phyloP scores from a whole-genome alignment of 805 yeast genomes.

The Starmerella sirachaensis region DNA sequence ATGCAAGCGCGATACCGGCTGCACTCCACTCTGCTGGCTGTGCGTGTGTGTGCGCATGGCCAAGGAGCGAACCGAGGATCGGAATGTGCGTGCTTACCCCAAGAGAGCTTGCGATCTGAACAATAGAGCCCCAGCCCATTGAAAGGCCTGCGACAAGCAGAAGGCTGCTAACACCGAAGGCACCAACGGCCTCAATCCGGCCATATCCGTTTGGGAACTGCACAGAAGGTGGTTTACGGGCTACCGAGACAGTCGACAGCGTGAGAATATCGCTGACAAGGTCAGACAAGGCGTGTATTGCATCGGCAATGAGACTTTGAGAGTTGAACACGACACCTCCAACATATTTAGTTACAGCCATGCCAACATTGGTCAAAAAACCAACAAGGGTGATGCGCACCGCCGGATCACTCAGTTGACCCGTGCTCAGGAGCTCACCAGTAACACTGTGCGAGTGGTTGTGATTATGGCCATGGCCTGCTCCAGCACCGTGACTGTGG shows the following conservation, averaged over 20 bases:
- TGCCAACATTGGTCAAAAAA: constrained; percentile 63
- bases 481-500: constrained; percentile 9
- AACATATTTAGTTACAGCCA: constrained; percentile 74
- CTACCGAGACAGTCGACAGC: constrained; percentile 71
- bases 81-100: constrained; percentile 15
- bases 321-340: constrained; percentile 93
- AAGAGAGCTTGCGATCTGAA: constrained; percentile 25
- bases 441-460: constrained; percentile 16
- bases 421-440: constrained; percentile 23
- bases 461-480: constrained; percentile 12
- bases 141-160: constrained; percentile 78
- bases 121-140: constrained; percentile 78
- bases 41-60: constrained; percentile 33
- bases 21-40: constrained; percentile 64
- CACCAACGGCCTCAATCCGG: constrained; percentile 83
- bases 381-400: constrained; percentile 92
- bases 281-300: constrained; percentile 86
- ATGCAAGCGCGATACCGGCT: constrained; percentile 89
- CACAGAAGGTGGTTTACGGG: constrained; percentile 45
- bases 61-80: constrained; percentile 36
- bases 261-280: constrained; percentile 82
- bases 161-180: constrained; percentile 74
- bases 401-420: constrained; percentile 58
- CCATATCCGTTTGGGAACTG: constrained; percentile 82
- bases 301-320: constrained; percentile 87